Conservation (phyloP, 176 grass and related monocot species). For the Carex kokanica region DNA sequence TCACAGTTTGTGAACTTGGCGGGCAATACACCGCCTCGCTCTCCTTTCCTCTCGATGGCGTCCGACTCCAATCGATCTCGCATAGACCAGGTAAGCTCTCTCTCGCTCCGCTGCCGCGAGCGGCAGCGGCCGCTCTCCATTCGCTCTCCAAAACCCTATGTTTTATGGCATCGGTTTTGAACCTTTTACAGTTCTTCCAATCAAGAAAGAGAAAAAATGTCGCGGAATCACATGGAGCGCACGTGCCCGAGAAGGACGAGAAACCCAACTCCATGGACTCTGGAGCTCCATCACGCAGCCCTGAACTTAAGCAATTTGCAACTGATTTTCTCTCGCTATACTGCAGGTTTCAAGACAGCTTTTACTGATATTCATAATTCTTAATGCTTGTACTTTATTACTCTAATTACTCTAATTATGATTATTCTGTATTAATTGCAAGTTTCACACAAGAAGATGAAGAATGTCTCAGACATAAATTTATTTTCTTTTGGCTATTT, state of each 20-base stretch:
- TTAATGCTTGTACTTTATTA: background rate
- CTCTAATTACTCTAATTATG: background rate
- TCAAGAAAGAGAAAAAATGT: conserved; percentile 62
- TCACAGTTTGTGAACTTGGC: conserved; percentile 27
- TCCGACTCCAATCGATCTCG: conserved; percentile 51
- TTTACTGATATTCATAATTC: background rate
- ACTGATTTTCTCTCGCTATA: conserved; percentile 66
- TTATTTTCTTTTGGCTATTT: background rate
- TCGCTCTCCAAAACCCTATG: background rate
- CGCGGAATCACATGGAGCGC: background rate
- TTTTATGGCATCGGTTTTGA: conserved; percentile 4
- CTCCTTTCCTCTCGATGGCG: conserved; percentile 40
- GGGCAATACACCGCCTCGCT: background rate
- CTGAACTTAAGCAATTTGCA: conserved; percentile 59
- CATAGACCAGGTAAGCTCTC: conserved; percentile 68
- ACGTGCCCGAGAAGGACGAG: conserved; percentile 32
- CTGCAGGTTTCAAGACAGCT: conserved; percentile 43
- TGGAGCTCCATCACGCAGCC: conserved; percentile 34
- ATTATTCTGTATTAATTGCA: conserved; percentile 9
- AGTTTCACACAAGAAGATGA: background rate
- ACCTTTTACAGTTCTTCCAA: conserved; percentile 55
- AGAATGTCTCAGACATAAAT: background rate
- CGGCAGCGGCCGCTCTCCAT: background rate
- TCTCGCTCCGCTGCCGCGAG: conserved; percentile 4
- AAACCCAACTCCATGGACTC: conserved; percentile 13